Evolutionary conservation across 2,329 filamentous ascomycete species (phyloP).

Genomic region (Aspergillus ibericus): DNA sequence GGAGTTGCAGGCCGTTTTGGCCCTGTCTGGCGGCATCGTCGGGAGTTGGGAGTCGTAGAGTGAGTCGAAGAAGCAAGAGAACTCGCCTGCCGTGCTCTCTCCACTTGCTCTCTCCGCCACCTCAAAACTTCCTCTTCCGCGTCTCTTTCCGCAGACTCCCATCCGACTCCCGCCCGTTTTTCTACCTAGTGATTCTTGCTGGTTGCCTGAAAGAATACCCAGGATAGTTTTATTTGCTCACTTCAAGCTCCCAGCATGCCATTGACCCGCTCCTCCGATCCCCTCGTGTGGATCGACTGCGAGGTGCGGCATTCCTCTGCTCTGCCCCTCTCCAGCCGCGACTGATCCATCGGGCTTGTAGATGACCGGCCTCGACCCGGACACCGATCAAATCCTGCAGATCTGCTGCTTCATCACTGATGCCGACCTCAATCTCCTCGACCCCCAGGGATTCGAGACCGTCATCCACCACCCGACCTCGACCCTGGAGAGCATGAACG

Average conservation of each 20-base stretch:
- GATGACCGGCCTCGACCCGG: constrained; percentile 88
- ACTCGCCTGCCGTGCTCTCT: background rate
- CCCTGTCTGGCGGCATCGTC: background rate
- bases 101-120: background rate
- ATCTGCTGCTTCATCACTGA: constrained; percentile 92
- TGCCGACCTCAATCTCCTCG: constrained; percentile 71
- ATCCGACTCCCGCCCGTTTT: background rate
- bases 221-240: no score
- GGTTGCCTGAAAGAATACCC: background rate
- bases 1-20: constrained; percentile 11
- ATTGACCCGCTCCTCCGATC: constrained; percentile 56
- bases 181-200: background rate
- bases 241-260: constrained; percentile 37
- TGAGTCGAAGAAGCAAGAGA: no score
- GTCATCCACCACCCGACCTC: constrained; percentile 72
- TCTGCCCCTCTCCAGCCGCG: background rate
- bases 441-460: constrained; percentile 74
- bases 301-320: constrained; percentile 48
- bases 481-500: constrained; percentile 75
- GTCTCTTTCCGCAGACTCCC: background rate
- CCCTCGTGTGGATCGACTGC: constrained; percentile 84
- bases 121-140: background rate
- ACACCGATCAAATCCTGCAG: constrained; percentile 82
- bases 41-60: background rate
- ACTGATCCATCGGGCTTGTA: constrained; percentile 36